These are phyloP conservation scores for Acer negundo DNA, from an alignment of 345 rosid genomes.

Conservation along the genomic window DNA sequence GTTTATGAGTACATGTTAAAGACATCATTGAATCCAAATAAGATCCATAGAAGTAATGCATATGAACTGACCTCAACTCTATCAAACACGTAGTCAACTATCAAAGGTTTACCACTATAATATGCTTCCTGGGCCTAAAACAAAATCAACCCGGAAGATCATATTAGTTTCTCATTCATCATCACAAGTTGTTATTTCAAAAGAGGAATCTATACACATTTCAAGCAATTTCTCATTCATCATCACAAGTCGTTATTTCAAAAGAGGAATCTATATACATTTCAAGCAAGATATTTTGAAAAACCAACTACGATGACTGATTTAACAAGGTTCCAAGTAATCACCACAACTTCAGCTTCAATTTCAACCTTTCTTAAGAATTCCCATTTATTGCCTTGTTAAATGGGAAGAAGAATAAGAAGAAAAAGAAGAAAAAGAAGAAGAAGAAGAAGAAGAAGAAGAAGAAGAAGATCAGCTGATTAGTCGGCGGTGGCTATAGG, in stretches of 20 bases:
- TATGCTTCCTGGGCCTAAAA: conserved; percentile 83
- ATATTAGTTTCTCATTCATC: not conserved
- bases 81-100: conserved; percentile 94
- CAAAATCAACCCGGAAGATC: conserved; percentile 10
- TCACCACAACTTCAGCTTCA: not conserved
- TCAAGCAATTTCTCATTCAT: not conserved
- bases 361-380: not conserved
- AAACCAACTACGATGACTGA: not conserved
- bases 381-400: too few relatives aligned
- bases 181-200: not conserved
- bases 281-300: not conserved
- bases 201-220: not conserved
- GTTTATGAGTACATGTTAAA: not conserved
- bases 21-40: not conserved
- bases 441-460: too few relatives aligned
- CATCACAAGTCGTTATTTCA: not conserved
- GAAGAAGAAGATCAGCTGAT: too few relatives aligned
- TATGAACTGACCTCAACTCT: conserved; percentile 78
- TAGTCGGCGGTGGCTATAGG: too few relatives aligned
- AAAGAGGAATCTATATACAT: not conserved
- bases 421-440: too few relatives aligned
- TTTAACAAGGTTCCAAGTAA: not conserved
- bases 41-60: not conserved
- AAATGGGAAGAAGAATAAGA: too few relatives aligned
- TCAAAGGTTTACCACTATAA: conserved; percentile 83